Conservation (phyloP, 306 rosid species). For the Vigna hirtella region DNA sequence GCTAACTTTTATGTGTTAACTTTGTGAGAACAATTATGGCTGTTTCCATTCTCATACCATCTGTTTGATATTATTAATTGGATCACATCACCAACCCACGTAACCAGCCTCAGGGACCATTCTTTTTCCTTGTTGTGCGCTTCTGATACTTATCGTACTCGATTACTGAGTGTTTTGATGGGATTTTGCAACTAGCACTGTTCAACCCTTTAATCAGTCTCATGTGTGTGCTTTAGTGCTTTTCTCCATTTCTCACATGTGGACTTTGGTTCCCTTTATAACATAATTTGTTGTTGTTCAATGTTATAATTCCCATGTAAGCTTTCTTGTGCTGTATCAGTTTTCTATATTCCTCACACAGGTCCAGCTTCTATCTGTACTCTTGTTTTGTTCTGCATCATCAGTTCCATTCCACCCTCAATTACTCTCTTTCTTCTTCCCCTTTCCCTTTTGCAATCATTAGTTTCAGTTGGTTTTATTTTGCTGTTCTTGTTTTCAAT, state of each 20-base stretch:
- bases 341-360: constrained; percentile 38
- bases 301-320: constrained; percentile 34
- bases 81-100: constrained; percentile 41
- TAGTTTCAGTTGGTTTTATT: constrained; percentile 36
- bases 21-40: constrained; percentile 74
- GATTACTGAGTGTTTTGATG: constrained; percentile 27
- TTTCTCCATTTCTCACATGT: constrained; percentile 42
- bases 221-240: constrained; percentile 38
- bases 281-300: not conserved
- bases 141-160: constrained; percentile 36
- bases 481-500: constrained; percentile 30
- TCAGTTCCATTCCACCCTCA: constrained; percentile 6
- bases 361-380: constrained; percentile 24
- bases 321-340: constrained; percentile 31
- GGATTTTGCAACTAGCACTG: constrained; percentile 34
- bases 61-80: constrained; percentile 49
- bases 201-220: constrained; percentile 22
- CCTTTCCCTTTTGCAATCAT: constrained; percentile 35
- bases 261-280: constrained; percentile 30
- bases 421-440: constrained; percentile 7
- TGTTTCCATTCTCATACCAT: constrained; percentile 59
- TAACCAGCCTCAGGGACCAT: constrained; percentile 40
- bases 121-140: constrained; percentile 41
- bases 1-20: constrained; percentile 54
- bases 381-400: constrained; percentile 1